A percentile compares a stretch with the other conserved stretches of the same genome.
phyloP scores from a whole-genome alignment of 129 eudicot genomes.

The Escallonia herrerae region DNA sequence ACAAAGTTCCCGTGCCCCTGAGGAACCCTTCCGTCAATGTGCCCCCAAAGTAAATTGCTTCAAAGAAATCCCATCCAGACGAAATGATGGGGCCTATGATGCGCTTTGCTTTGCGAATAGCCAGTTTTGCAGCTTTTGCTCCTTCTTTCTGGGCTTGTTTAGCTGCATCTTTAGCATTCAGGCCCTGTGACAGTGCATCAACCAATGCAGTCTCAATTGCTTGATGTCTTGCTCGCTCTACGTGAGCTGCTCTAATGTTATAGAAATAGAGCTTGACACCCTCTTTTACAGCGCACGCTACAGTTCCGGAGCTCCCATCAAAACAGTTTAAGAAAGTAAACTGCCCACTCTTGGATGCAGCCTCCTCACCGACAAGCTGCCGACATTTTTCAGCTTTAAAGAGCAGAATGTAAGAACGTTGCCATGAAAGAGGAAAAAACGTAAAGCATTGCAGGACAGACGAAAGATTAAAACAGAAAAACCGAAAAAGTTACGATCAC shows the following conservation, averaged over 20 bases:
- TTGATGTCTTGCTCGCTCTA: constrained; percentile 48
- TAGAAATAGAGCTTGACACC: constrained; percentile 66
- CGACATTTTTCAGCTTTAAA: constrained; percentile 75
- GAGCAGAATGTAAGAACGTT: constrained; percentile 10
- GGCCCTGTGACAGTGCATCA: constrained; percentile 67
- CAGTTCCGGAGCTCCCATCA: constrained; percentile 76
- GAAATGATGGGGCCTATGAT: constrained; percentile 81
- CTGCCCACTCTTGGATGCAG: constrained; percentile 82
- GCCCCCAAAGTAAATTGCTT: constrained; percentile 78
- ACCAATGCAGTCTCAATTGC: constrained; percentile 59
- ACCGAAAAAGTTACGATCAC: too few relatives aligned
- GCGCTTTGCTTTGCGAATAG: constrained; percentile 65
- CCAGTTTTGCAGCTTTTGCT: constrained; percentile 77
- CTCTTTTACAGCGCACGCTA: constrained; percentile 78
- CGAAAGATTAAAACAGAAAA: too few relatives aligned
- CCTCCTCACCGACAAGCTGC: constrained; percentile 64
- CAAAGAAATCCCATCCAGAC: constrained; percentile 92
- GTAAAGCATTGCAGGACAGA: too few relatives aligned
- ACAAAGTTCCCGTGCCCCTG: constrained; percentile 74
- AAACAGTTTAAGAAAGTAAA: constrained; percentile 68
- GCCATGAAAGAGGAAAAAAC: neutral
- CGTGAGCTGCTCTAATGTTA: constrained; percentile 66
- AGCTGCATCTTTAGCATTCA: constrained; percentile 59
- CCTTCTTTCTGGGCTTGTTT: constrained; percentile 68
- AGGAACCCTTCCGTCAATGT: constrained; percentile 70